These are phyloP conservation scores for Melampsora americana DNA, from an alignment of 1,284 basidiomycete genomes.

Conservation along the genomic window DNA sequence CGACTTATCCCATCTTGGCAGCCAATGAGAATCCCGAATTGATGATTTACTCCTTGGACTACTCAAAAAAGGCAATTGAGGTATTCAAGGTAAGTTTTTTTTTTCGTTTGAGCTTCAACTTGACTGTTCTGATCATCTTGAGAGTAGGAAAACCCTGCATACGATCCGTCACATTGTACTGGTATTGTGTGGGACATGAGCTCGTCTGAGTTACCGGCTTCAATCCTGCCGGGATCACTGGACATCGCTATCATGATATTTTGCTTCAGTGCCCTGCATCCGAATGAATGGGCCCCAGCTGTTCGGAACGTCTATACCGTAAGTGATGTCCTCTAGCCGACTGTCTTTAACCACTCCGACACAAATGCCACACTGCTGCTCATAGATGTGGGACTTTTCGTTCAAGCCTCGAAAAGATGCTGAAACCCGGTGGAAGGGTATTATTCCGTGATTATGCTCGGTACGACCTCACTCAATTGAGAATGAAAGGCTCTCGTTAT, in stretches of 20 bases:
- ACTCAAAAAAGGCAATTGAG: slow-evolving; percentile 80
- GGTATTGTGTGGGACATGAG: slow-evolving; percentile 91
- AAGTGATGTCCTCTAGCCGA: slow-evolving; percentile 45
- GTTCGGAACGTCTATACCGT: slow-evolving; percentile 78
- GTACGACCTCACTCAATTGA: slow-evolving; percentile 85
- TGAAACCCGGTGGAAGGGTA: slow-evolving; percentile 82
- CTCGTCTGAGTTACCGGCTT: slow-evolving; percentile 65
- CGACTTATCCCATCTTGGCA: slow-evolving; percentile 80
- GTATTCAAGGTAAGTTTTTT: slow-evolving; percentile 69
- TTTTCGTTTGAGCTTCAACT: slow-evolving; percentile 16
- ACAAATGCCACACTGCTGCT: not conserved
- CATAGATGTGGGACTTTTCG: not conserved
- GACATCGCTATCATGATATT: slow-evolving; percentile 93
- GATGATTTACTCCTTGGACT: slow-evolving; percentile 78
- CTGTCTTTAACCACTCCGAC: not conserved
- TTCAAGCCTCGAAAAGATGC: slow-evolving; percentile 61
- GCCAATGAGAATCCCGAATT: slow-evolving; percentile 78
- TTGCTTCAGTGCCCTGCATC: slow-evolving; percentile 89
- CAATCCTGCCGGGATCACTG: slow-evolving; percentile 63
- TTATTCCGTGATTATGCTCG: slow-evolving; percentile 92
- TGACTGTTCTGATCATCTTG: slow-evolving; percentile 1
- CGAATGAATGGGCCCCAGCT: slow-evolving; percentile 82
- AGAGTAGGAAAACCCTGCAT: slow-evolving; percentile 66
- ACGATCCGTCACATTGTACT: slow-evolving; percentile 65
- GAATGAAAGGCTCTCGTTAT: slow-evolving; percentile 77